Conservation (phyloP, 2,329 filamentous ascomycete genomes). For the Paracamarosporium sp. region DNA sequence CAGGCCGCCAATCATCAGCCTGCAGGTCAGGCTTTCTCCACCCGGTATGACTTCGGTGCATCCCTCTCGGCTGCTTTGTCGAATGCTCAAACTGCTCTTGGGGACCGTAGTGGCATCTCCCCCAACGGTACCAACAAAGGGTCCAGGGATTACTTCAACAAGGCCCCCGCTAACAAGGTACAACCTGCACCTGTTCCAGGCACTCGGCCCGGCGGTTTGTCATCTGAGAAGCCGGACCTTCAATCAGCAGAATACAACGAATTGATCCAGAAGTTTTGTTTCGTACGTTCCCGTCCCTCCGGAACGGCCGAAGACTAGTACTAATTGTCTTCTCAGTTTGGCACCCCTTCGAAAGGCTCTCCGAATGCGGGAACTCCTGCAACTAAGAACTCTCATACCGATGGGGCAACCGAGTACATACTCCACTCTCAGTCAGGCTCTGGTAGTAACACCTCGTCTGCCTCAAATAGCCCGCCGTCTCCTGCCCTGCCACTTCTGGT, state of each 20-base stretch:
- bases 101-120: constrained; percentile 61
- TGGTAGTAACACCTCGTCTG: constrained; percentile 43
- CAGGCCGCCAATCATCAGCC: constrained; percentile 54
- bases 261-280: constrained; percentile 98
- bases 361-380: constrained; percentile 37
- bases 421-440: constrained; percentile 25
- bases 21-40: constrained; percentile 79
- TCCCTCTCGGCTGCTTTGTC: constrained; percentile 85
- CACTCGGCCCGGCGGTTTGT: constrained; percentile 60
- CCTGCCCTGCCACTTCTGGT: constrained; percentile 40
- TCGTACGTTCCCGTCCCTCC: constrained; percentile 77
- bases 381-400: constrained; percentile 29
- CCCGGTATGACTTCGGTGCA: constrained; percentile 95
- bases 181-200: constrained; percentile 44
- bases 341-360: constrained; percentile 53
- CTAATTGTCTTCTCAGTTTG: constrained; percentile 57
- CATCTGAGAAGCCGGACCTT: constrained; percentile 71
- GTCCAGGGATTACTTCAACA: constrained; percentile 41
- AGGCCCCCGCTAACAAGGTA: constrained; percentile 42
- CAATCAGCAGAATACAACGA: constrained; percentile 93
- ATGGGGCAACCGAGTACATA: constrained; percentile 40
- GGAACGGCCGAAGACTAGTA: constrained; percentile 44
- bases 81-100: constrained; percentile 70
- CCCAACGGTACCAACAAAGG: constrained; percentile 24
- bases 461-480: constrained; percentile 45